Evolutionary conservation across 2,329 filamentous ascomycete species (phyloP).

Genomic region (Macrophomina tecta): DNA sequence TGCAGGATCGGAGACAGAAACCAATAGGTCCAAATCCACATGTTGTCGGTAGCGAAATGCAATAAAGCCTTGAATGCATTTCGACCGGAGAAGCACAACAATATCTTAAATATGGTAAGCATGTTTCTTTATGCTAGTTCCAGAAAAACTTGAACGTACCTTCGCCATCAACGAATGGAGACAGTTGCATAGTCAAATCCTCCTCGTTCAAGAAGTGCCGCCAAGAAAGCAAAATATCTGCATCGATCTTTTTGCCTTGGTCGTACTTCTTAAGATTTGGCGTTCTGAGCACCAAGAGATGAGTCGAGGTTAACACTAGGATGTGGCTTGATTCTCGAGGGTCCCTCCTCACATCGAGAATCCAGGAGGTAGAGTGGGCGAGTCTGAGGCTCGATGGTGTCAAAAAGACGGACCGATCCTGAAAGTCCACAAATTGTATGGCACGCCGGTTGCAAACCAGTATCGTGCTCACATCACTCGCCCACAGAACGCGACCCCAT

Average conservation of each 20-base stretch:
- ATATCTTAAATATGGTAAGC: slow-evolving; percentile 32
- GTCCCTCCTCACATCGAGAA: slow-evolving; percentile 64
- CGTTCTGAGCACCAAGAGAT: slow-evolving; percentile 58
- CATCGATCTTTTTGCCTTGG: slow-evolving; percentile 30
- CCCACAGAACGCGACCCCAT: slow-evolving; percentile 59
- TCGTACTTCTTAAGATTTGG: slow-evolving; percentile 37
- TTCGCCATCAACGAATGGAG: slow-evolving; percentile 37
- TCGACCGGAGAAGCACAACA: slow-evolving; percentile 42
- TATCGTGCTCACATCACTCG: slow-evolving; percentile 54
- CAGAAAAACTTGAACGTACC: slow-evolving; percentile 34
- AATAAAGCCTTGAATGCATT: slow-evolving; percentile 39
- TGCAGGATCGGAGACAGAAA: slow-evolving; percentile 38
- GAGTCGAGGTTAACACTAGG: slow-evolving; percentile 64
- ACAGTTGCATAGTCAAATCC: slow-evolving; percentile 57
- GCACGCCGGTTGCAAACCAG: slow-evolving; percentile 58
- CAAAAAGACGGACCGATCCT: slow-evolving; percentile 33
- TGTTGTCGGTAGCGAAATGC: slow-evolving; percentile 37
- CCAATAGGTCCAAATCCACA: slow-evolving; percentile 14
- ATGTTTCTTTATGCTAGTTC: not conserved
- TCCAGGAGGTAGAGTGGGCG: slow-evolving; percentile 49
- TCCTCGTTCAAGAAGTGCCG: slow-evolving; percentile 61
- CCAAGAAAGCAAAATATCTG: slow-evolving; percentile 53
- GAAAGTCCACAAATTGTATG: slow-evolving; percentile 45
- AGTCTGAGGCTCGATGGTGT: slow-evolving; percentile 38
- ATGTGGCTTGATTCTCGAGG: slow-evolving; percentile 56